Evolutionary conservation across 129 eudicot genomes (phyloP), one percentile per base, ranked within the genome.

Genomic region (Tanacetum coccineum): DNA sequence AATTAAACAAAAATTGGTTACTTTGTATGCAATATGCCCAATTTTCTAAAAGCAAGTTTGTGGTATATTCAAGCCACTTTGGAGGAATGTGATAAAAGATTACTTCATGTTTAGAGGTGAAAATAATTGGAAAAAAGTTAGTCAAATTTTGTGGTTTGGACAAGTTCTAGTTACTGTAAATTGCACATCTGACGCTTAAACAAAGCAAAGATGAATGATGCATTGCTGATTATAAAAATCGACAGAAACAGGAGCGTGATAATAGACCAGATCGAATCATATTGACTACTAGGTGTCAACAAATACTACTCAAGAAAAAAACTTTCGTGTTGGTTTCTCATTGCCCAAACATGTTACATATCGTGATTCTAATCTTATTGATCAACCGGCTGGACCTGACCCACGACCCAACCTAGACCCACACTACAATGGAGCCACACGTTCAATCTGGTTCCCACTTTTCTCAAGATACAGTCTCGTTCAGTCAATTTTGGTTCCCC

Each of bases 371-470:
- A 36, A 5, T 36, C 9, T 36, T 36, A 14, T 28, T 70, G 75
- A 59, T 61, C 68, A 21, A 49, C 76, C n/a, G n/a, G 50, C 9
- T 46, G 59, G n/a, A n/a, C n/a, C n/a, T n/a, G n/a, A n/a, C n/a
- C n/a, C n/a, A n/a, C n/a, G n/a, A n/a, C n/a, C n/a, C n/a, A n/a
- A n/a, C n/a, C n/a, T n/a, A n/a, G n/a, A 26, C 75, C 75, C 59
- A 59, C n/a, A 70, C 10, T 42, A 47, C 48, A 72, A 52, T 63
- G 62, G 49, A 72, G 58, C 55, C 72, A 65, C 66, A 56, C 65
- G 64, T 64, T 53, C 21, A 55, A 73, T 73, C 66, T 54, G 48
- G 70, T 64, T 73, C 72, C 70, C 18, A 55, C 78, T 64, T 73
- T 73, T 20, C 78, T 59, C 57, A 47, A 55, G 51, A 57, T 45